Base-by-base conservation (phyloP, 2,329 filamentous ascomycete genomes). In the Didymella exigua region DNA sequence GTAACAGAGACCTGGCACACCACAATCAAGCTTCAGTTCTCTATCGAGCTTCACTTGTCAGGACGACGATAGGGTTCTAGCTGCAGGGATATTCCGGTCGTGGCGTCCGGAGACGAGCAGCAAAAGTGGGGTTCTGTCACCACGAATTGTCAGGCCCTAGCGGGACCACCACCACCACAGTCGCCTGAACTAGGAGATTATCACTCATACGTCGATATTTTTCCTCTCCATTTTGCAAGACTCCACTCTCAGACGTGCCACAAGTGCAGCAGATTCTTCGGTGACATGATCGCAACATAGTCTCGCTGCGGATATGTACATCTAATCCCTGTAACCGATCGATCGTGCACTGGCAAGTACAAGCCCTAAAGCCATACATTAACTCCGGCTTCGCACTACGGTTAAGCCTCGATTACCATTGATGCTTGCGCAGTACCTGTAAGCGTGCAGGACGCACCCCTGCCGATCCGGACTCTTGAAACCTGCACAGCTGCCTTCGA, bases 361-460 rank as follows among this genome's bases (percentile, higher is more conserved):
- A 60, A 68, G 66, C 64, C 63, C 37, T 48, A 52, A 66, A 59
- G 47, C 38, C 56, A 61, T 58, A 58, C 40, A 38, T 48, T 29
- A 52, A 54, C 26, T 61, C 62, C 61, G 44, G 42, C 31, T 54
- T 55, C 48, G 51, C 47, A 36, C 38, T 49, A 43, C 37, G 43
- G 47, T 14, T 23, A 60, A 60, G 56, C 54, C 50, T 49, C 55
- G 52, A 44, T 55, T 43, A 30, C 50, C 42, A 42, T 46, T 46
- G 36, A 55, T 45, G 47, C 38, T 42, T 42, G 42, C 36, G 23
- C 49, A 48, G 58, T 59, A 51, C 54, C 54, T 60, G 65, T 70
- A 63, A 71, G 65, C 68, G 59, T 68, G 66, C 67, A 68, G 60
- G 54, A 60, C 57, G 58, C 54, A 44, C 60, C 66, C 68, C 60